Percentiles rank a stretch among this genome's conserved stretches.
phyloP scores from a whole-genome alignment of 768 basidiomycete genomes.

The Lactifluus rugatus region DNA sequence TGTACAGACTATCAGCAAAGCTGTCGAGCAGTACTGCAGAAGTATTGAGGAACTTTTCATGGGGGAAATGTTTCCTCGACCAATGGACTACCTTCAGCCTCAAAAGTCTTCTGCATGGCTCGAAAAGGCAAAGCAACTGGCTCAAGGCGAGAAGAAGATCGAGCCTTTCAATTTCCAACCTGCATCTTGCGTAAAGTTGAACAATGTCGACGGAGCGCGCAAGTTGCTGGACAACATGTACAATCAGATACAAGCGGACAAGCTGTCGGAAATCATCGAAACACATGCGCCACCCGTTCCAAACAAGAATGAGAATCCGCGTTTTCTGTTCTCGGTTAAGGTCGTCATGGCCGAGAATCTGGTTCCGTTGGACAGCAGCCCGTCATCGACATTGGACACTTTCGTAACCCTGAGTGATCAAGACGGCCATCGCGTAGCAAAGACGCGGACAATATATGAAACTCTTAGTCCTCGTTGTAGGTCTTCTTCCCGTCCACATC shows the following conservation, averaged over 20 bases:
- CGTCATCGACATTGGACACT: conserved; percentile 76
- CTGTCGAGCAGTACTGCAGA: conserved; percentile 85
- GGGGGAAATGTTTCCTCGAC: conserved; percentile 89
- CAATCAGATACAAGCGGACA: conserved; percentile 82
- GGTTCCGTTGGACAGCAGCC: conserved; percentile 63
- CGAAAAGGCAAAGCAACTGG: conserved; percentile 72
- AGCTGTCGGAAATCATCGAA: conserved; percentile 55
- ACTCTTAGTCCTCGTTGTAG: conserved; percentile 80
- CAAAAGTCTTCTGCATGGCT: conserved; percentile 85
- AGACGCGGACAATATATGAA: conserved; percentile 95
- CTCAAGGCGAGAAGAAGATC: conserved; percentile 80
- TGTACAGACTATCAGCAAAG: conserved; percentile 76
- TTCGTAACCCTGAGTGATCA: conserved; percentile 95
- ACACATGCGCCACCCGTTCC: conserved; percentile 58
- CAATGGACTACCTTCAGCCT: conserved; percentile 67
- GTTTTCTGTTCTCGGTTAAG: conserved; percentile 89
- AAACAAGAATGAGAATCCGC: conserved; percentile 53
- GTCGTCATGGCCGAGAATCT: conserved; percentile 85
- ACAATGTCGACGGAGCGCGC: conserved; percentile 91
- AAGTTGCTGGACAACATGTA: conserved; percentile 91
- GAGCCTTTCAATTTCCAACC: conserved; percentile 93
- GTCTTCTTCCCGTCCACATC: conserved; percentile 25
- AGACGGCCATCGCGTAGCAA: conserved; percentile 78
- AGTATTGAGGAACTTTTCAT: conserved; percentile 84
- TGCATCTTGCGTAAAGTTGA: conserved; percentile 93